phyloP scores from a whole-genome alignment of 2,329 filamentous ascomycete genomes.

The Phyllosticta ampelicida region DNA sequence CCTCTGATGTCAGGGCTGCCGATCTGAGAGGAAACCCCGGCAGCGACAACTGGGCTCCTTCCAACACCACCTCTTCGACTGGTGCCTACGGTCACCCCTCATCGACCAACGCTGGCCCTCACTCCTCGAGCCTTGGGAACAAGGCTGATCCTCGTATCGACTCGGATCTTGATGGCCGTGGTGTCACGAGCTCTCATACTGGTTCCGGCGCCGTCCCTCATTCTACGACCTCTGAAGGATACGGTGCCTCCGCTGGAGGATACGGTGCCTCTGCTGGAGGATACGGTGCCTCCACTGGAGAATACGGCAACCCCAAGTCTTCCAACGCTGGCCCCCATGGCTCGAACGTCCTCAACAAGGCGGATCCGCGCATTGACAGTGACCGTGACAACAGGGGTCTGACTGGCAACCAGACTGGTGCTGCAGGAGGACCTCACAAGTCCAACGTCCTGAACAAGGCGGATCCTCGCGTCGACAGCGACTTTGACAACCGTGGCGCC shows the following conservation, averaged over 20 bases:
- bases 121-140: background rate
- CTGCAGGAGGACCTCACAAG: conserved; percentile 1
- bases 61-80: background rate
- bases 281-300: background rate
- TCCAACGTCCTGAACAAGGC: conserved; percentile 3
- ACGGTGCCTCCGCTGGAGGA: conserved; percentile 2
- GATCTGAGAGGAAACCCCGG: conserved; percentile 15
- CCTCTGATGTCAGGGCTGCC: conserved; percentile 13
- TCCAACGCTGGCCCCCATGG: conserved; percentile 3
- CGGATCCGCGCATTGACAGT: conserved; percentile 1
- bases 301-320: background rate
- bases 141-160: conserved; percentile 8
- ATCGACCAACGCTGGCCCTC: conserved; percentile 7
- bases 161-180: conserved; percentile 5
- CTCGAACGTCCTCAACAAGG: conserved; percentile 1
- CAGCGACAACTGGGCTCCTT: background rate
- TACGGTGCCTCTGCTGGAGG: background rate
- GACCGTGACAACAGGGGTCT: conserved; percentile 2
- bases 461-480: conserved; percentile 9
- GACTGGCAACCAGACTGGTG: background rate
- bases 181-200: background rate
- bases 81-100: background rate
- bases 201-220: background rate
- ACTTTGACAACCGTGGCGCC: conserved; percentile 7
- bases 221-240: background rate